Evolutionary conservation across 345 rosid genomes (phyloP).

Genomic region (Balakata baccata): DNA sequence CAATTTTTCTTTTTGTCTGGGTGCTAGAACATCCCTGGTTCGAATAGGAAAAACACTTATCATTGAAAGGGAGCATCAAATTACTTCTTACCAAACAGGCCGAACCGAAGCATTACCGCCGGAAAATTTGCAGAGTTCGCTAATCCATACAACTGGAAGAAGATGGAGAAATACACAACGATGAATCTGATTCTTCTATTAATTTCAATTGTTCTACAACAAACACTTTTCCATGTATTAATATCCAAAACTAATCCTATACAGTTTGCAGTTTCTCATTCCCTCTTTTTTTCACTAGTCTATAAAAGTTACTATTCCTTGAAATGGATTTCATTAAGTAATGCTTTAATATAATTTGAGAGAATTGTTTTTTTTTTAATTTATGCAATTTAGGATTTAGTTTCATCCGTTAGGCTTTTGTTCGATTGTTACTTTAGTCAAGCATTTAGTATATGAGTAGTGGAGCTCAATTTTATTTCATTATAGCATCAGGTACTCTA

Average conservation of each 20-base stretch:
- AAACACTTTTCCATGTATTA: constrained; percentile 8
- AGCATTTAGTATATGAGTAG: not conserved
- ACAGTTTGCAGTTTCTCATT: not conserved
- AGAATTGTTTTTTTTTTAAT: not conserved
- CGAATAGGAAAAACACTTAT: not conserved
- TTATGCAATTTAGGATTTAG: not conserved
- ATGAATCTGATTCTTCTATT: not conserved
- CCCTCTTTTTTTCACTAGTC: not conserved
- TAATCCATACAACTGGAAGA: not conserved
- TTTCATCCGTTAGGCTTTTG: not conserved
- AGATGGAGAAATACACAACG: constrained; percentile 7
- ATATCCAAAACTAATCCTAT: not conserved
- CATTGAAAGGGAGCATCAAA: not conserved
- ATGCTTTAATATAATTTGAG: not conserved
- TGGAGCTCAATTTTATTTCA: not conserved
- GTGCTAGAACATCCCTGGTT: not conserved
- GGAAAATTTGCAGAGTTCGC: not conserved
- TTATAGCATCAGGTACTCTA: not conserved
- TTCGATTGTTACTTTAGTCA: not conserved
- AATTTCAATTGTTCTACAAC: not conserved
- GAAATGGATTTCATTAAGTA: not conserved
- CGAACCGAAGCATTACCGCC: not conserved
- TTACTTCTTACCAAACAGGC: constrained; percentile 8
- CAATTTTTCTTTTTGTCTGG: no score
- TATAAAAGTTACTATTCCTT: not conserved